phyloP scores from a whole-genome alignment of 805 yeast species.

The Candida fluviatilis region DNA sequence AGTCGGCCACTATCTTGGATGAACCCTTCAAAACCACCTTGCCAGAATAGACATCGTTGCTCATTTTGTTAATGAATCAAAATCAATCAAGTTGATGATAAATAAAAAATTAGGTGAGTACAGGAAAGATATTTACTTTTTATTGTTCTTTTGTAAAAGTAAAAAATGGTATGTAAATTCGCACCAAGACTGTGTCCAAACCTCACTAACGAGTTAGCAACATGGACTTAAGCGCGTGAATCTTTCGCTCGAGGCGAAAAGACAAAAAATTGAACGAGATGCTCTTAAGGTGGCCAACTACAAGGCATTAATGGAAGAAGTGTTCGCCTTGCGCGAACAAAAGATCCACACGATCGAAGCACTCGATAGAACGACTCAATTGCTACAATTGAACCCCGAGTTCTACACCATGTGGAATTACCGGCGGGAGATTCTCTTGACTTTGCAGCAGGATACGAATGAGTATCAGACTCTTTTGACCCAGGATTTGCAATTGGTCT shows the following conservation, averaged over 20 bases:
- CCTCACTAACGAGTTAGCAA: conserved; percentile 31
- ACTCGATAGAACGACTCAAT: conserved; percentile 50
- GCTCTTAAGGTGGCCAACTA: conserved; percentile 56
- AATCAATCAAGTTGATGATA: no score
- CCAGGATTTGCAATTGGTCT: conserved; percentile 58
- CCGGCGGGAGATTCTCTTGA: conserved; percentile 61
- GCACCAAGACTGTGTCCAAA: background rate
- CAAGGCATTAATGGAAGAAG: conserved; percentile 37
- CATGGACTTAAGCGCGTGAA: conserved; percentile 69
- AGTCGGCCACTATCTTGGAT: conserved; percentile 73
- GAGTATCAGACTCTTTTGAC: conserved; percentile 25
- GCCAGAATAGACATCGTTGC: conserved; percentile 11
- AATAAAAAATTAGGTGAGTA: no score
- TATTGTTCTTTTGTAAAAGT: no score
- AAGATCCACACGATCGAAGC: conserved; percentile 24
- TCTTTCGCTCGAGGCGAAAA: conserved; percentile 52
- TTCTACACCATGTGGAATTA: conserved; percentile 87
- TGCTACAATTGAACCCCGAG: conserved; percentile 75
- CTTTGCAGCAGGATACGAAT: conserved; percentile 8
- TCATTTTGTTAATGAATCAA: no score
- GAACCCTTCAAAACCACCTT: conserved; percentile 72
- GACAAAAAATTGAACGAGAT: conserved; percentile 54
- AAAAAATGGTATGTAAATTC: conserved; percentile 1
- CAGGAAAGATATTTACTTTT: no score
- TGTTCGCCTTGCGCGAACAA: conserved; percentile 30